Base-by-base conservation (phyloP, 2,329 filamentous ascomycete species). In the Ceratocystis cacaofunesta region DNA sequence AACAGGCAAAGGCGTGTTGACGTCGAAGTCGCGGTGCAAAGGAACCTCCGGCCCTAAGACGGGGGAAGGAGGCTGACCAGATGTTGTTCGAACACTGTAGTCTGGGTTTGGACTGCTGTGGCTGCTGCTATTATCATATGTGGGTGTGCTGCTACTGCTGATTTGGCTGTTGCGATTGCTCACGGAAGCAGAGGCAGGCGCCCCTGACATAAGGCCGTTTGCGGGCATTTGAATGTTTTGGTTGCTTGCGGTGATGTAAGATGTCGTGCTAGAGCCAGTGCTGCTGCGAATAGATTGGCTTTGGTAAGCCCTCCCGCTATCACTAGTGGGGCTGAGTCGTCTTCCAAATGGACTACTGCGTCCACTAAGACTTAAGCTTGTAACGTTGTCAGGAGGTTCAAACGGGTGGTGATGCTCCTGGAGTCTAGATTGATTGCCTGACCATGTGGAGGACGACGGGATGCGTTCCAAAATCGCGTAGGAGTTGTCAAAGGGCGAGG, bases 21-120 rank as follows among this genome's bases (percentile, higher is more conserved):
- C 46, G 19, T 67, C 66, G 30, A 67, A 67, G 50, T 67, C 66
- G 15, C 48, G 58, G 19, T 67, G 66, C n/a, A 67, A 25, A 25
- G 66, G 66, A 1, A 65, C 52, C 32, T 67, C 61, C 1, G 66
- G 66, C 12, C 66, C 66, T 28, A 61, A 19, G 12, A 62, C 43
- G 4, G 66, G 66, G 2, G 62, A 65, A 6, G 66, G 63, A 10
- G 65, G 62, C 7, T 61, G 61, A 2, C 62, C 65, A 8, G 43
- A 25, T 32, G 28, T 25, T 25, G 36, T 30, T 19, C 41, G 28
- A 25, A 63, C 41, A 28, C 65, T 55, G 28, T 66, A 66, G 61
- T 66, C 65, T 25, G 22, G 43, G n/a, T 62, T 62, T 30, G 43
- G 28, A 8, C 46, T 32, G 36, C 28, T 62, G 7, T 44, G 36